Evolutionary conservation across 768 basidiomycete species (phyloP), one percentile per base, ranked within the genome.

Genomic region (Trichaptum fuscoviolaceum): DNA sequence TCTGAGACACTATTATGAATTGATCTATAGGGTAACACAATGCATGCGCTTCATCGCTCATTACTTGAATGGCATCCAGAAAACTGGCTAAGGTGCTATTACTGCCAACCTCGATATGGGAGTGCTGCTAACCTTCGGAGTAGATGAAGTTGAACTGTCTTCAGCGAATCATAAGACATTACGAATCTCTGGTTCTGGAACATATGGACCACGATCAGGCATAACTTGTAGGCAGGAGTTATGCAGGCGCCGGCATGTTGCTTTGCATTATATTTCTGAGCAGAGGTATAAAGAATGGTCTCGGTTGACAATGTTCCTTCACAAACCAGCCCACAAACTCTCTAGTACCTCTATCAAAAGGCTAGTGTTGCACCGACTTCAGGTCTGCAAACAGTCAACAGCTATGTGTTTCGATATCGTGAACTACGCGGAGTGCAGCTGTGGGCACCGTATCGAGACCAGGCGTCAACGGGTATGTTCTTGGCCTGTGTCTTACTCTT

Each of bases 401-500:
- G 5, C 42, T 26, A 80, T 80, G 78, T 80, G 78, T 66, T 77
- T 69, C 71, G 72, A 66, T 34, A 27, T 83, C 42, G 69, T 74
- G 10, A 71, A 79, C 57, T 76, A 74, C 66, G 69, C 74, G 35
- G 75, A 75, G 12, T 78, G 75, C 67, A 36, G 26, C 7, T 83
- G 82, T 67, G 18, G 66, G 17, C 79, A 83, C 66, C 68, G 69
- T 5, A 34, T 69, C 8, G 1, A 76, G 12, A 68, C 70, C 36
- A 77, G 70, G 68, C 72, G 73, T 15, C 78, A 81, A 63, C 77
- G 63, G 73, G 82, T 81, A 71, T 27, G 74, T 64, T 74, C 58
- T 60, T 71, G 30, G 71, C 71, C 67, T n/a, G n/a, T n/a, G n/a
- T n/a, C 75, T 75, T 18, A 2, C 12, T 60, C n/a, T 34, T 36